Percentiles rank a stretch among this genome's conserved stretches.
Evolutionary conservation across 2,329 filamentous ascomycete genomes (phyloP).

Genomic region (Monilinia laxa): DNA sequence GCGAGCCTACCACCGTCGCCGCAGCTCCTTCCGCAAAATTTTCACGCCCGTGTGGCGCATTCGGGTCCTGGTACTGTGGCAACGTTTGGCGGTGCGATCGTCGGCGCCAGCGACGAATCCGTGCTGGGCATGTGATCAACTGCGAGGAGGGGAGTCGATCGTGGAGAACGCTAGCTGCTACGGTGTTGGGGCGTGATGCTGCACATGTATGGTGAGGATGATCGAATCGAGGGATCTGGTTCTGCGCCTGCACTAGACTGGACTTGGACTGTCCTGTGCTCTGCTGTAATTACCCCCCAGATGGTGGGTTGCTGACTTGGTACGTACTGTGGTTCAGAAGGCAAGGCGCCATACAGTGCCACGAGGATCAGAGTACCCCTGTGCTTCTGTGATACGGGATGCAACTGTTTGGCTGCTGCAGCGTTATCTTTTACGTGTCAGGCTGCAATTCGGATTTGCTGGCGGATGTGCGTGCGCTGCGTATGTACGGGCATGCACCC

Average conservation of each 20-base stretch:
- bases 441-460: constrained; percentile 22
- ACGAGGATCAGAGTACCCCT: constrained; percentile 7
- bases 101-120: constrained; percentile 1
- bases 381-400: not conserved
- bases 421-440: constrained; percentile 23
- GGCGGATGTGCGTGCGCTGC: not conserved
- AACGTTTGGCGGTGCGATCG: not conserved
- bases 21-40: not conserved
- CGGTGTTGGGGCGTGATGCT: not conserved
- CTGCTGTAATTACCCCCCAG: too few species aligned
- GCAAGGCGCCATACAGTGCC: constrained; percentile 3
- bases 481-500: constrained; percentile 14
- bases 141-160: not conserved
- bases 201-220: not conserved
- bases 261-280: too few species aligned
- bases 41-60: not conserved
- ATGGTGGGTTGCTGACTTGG: too few species aligned
- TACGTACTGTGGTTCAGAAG: not conserved
- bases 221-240: constrained; percentile 1
- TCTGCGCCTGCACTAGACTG: too few species aligned
- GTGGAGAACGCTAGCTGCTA: constrained; percentile 4
- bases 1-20: too few species aligned
- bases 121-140: not conserved
- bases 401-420: constrained; percentile 2
- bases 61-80: not conserved